phyloP scores from a whole-genome alignment of 2,329 filamentous ascomycete genomes.

The Alternaria infectoria region DNA sequence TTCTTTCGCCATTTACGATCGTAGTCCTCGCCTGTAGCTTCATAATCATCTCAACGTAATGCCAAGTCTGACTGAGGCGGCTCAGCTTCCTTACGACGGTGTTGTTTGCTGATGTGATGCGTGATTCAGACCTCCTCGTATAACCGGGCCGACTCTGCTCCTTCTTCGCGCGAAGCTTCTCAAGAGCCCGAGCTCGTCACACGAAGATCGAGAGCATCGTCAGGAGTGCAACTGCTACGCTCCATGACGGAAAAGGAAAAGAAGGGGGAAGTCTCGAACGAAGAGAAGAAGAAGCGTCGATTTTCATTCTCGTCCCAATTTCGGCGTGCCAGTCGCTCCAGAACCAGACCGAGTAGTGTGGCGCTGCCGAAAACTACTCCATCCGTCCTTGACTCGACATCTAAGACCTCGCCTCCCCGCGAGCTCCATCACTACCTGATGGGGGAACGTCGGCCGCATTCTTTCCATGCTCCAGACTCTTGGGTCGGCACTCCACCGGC shows the following conservation, averaged over 20 bases:
- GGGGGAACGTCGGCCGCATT: conserved; percentile 30
- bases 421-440: conserved; percentile 26
- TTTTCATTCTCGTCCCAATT: conserved; percentile 44
- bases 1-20: conserved; percentile 24
- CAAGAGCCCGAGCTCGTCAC: conserved; percentile 38
- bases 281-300: conserved; percentile 37
- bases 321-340: conserved; percentile 40
- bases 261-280: conserved; percentile 18
- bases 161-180: conserved; percentile 39
- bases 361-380: conserved; percentile 25
- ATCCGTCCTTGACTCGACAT: conserved; percentile 18
- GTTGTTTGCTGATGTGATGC: conserved; percentile 46
- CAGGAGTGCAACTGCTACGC: conserved; percentile 7
- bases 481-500: conserved; percentile 26
- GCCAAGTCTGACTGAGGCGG: conserved; percentile 8
- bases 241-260: conserved; percentile 16
- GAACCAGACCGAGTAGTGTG: conserved; percentile 40
- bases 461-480: conserved; percentile 39
- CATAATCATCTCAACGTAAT: conserved; percentile 40
- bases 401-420: conserved; percentile 29
- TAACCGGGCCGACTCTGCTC: conserved; percentile 30
- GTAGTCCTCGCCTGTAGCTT: conserved; percentile 29
- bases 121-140: conserved; percentile 38
- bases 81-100: conserved; percentile 12
- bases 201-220: conserved; percentile 21